These are phyloP conservation scores for Leavenworthia alabamica DNA, from an alignment of 345 rosid genomes.

Conservation along the genomic window DNA sequence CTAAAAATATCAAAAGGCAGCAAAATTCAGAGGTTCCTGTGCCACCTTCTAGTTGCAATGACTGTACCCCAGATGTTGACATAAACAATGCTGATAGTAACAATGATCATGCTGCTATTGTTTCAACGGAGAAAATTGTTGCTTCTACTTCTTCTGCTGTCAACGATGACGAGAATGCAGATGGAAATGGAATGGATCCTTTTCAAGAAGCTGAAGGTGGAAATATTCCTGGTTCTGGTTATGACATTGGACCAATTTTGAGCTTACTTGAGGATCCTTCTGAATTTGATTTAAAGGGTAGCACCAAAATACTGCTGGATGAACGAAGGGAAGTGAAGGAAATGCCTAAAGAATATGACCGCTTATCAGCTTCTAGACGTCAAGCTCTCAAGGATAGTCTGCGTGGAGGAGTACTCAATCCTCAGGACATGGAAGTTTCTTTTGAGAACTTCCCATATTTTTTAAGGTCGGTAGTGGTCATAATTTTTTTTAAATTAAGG, in stretches of 20 bases:
- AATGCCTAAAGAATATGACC: slow-evolving; percentile 41
- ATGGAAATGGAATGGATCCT: slow-evolving; percentile 45
- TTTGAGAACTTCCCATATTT: slow-evolving; percentile 80
- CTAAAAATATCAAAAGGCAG: slow-evolving; percentile 42
- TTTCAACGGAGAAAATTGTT: slow-evolving; percentile 32
- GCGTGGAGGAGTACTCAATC: slow-evolving; percentile 53
- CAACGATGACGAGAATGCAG: slow-evolving; percentile 45
- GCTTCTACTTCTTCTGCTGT: slow-evolving; percentile 37
- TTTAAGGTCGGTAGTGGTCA: slow-evolving; percentile 49
- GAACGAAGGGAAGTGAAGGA: slow-evolving; percentile 51
- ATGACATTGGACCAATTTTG: slow-evolving; percentile 59
- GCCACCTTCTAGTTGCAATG: slow-evolving; percentile 42
- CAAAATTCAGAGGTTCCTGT: slow-evolving; percentile 50
- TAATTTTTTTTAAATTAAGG: neutral
- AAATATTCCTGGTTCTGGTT: slow-evolving; percentile 41
- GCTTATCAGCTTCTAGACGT: slow-evolving; percentile 40
- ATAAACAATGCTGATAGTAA: slow-evolving; percentile 55
- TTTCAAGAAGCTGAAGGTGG: slow-evolving; percentile 46
- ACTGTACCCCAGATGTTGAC: slow-evolving; percentile 48
- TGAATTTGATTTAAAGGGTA: slow-evolving; percentile 45
- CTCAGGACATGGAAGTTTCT: slow-evolving; percentile 64
- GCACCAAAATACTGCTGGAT: slow-evolving; percentile 47
- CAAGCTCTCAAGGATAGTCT: slow-evolving; percentile 67
- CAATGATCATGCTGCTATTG: slow-evolving; percentile 44
- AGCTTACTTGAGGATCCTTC: slow-evolving; percentile 53